Evolutionary conservation across 345 rosid genomes (phyloP).

Genomic region (Lepidium africanum): DNA sequence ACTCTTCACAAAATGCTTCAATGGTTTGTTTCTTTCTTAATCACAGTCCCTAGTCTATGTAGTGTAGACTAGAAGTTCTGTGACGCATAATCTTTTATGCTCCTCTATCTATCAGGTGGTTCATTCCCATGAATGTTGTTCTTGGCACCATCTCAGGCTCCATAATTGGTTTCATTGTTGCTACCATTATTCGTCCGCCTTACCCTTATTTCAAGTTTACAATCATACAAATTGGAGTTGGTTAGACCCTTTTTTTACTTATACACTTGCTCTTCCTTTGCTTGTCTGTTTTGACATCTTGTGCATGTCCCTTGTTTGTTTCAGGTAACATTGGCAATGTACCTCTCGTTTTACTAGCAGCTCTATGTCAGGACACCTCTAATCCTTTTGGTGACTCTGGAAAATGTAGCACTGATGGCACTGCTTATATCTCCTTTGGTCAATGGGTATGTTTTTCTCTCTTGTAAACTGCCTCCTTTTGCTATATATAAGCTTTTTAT

Average conservation of each 20-base stretch:
- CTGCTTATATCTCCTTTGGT: slow-evolving; percentile 97
- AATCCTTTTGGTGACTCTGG: slow-evolving; percentile 90
- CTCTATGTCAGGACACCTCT: slow-evolving; percentile 71
- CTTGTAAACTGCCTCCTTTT: background rate
- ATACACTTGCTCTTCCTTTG: background rate
- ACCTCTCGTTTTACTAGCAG: slow-evolving; percentile 91
- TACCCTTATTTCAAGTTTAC: slow-evolving; percentile 95
- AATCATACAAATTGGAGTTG: slow-evolving; percentile 76
- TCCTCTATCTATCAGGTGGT: slow-evolving; percentile 66
- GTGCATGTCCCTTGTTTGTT: slow-evolving; percentile 3
- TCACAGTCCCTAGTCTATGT: background rate
- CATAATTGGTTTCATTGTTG: slow-evolving; percentile 60
- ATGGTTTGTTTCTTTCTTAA: slow-evolving; percentile 43
- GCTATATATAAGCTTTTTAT: background rate
- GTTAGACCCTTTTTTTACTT: slow-evolving; percentile 37
- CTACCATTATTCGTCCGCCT: slow-evolving; percentile 69
- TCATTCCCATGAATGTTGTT: slow-evolving; percentile 84
- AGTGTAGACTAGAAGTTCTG: background rate
- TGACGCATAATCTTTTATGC: background rate
- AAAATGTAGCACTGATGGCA: slow-evolving; percentile 76
- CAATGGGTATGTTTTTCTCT: slow-evolving; percentile 67
- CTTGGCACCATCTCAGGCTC: slow-evolving; percentile 72
- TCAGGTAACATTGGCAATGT: slow-evolving; percentile 98
- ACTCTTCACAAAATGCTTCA: slow-evolving; percentile 73
- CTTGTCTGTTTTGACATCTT: background rate